A percentile compares a stretch with the other conserved stretches of the same genome.
phyloP scores from a whole-genome alignment of 2,329 filamentous ascomycete species.

The Pseudohalonectria lignicola region DNA sequence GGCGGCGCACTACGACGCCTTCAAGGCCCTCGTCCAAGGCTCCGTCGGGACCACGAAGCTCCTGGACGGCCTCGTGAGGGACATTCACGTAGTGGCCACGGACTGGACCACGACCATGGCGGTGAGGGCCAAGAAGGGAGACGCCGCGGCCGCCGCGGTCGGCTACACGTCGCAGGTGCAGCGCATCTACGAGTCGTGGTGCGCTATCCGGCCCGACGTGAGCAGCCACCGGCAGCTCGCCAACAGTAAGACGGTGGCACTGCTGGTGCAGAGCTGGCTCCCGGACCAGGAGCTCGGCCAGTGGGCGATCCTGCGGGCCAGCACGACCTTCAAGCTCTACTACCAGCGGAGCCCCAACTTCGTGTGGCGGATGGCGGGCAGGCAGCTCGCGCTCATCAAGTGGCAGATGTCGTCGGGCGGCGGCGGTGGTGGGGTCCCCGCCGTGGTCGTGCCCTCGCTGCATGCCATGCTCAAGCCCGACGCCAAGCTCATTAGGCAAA shows the following conservation, averaged over 20 bases:
- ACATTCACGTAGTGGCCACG: slow-evolving; percentile 16
- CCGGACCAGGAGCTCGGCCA: slow-evolving; percentile 17
- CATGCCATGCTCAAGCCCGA: slow-evolving; percentile 25
- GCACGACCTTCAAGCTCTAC: slow-evolving; percentile 30
- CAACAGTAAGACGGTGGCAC: slow-evolving; percentile 14
- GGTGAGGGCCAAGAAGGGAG: not conserved
- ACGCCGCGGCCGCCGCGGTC: slow-evolving; percentile 3
- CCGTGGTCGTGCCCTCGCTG: slow-evolving; percentile 23
- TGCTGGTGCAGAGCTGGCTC: slow-evolving; percentile 17
- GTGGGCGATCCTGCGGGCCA: slow-evolving; percentile 42
- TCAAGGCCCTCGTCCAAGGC: slow-evolving; percentile 18
- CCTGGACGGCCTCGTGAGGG: slow-evolving; percentile 18
- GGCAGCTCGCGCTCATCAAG: slow-evolving; percentile 38
- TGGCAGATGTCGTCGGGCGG: slow-evolving; percentile 10
- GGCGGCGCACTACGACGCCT: slow-evolving; percentile 18
- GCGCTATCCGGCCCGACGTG: slow-evolving; percentile 24
- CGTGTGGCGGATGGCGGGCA: slow-evolving; percentile 35
- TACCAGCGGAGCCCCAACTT: slow-evolving; percentile 18
- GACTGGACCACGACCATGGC: slow-evolving; percentile 19
- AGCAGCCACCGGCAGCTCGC: slow-evolving; percentile 7
- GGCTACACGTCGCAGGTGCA: slow-evolving; percentile 18
- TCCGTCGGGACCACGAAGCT: slow-evolving; percentile 19
- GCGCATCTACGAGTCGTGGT: slow-evolving; percentile 28
- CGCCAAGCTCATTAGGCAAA: slow-evolving; percentile 12
- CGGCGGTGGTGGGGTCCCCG: slow-evolving; percentile 10